Base-by-base conservation (phyloP, 2,329 filamentous ascomycete genomes). In the Acrocalymma vagum region DNA sequence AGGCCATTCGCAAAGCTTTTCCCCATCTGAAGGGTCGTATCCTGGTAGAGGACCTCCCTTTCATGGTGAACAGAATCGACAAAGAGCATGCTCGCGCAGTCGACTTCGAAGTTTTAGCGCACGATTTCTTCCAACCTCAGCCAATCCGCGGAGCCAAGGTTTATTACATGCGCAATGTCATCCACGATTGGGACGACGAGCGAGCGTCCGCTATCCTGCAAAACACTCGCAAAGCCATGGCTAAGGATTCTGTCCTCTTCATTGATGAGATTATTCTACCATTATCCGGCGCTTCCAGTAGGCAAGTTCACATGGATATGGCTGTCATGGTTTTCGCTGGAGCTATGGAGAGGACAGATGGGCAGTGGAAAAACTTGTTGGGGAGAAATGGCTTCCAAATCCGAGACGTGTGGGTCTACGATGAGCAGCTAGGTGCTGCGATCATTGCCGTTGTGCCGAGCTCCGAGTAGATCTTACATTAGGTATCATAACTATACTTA, bases 261-360 rank as follows among this genome's bases (percentile, higher is more conserved):
- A 71, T 78, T 34, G 69, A 73, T 38, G 75, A 78, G 16, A 46
- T 72, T 21, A 68, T 76, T 4, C 29, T 77, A 9, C 69, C 71
- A 1, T 56, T 74, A 26, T 45, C 37, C 3, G 62, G 63, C 10
- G 68, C 62, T 5, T 55, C 64, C 21, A 70, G 60, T 55, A 50
- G 64, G 33, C 59, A 67, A 2, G 53, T 67, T 3, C 53, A 57
- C 15, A 39, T 69, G 9, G 73, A 77, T 46, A 25, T 77, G 10
- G 61, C 50, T 3, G 73, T 76, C 69, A 69, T 72, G 62, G 26
- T 63, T 1, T 43, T 49, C 2, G 48, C 72, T 10, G 71, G 51
- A 8, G 57, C 65, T 0, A 55, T 51, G 18, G 72, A 76, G 54
- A 59, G 72, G 6, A 73, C 71, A 0, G 31, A 52, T 4, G 48